Conservation (phyloP, 352 stramenopile species). For the Phytophthora chlamydospora region DNA sequence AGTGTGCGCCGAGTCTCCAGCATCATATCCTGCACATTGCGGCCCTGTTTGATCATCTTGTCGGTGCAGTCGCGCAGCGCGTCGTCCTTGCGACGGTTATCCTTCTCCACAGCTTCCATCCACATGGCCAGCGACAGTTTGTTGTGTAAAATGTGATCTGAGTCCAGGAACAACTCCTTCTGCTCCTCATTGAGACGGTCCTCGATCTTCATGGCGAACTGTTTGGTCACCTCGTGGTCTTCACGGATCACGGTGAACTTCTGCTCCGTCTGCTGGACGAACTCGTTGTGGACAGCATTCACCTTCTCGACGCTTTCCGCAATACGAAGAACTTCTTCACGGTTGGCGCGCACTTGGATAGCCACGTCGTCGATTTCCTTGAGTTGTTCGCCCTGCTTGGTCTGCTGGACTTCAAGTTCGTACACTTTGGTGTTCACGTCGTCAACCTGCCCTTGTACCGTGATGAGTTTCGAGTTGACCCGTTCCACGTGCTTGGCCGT, state of each 20-base stretch:
- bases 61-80: slow-evolving; percentile 81
- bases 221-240: slow-evolving; percentile 78
- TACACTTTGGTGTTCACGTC: slow-evolving; percentile 67
- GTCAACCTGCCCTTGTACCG: slow-evolving; percentile 76
- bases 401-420: slow-evolving; percentile 66
- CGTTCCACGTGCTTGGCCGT: slow-evolving; percentile 82
- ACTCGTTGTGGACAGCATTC: slow-evolving; percentile 47
- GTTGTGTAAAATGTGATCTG: slow-evolving; percentile 82
- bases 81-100: slow-evolving; percentile 74
- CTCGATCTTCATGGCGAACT: slow-evolving; percentile 86
- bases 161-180: slow-evolving; percentile 81
- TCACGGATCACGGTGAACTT: slow-evolving; percentile 58
- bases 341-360: slow-evolving; percentile 48
- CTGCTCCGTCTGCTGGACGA: slow-evolving; percentile 59
- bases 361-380: slow-evolving; percentile 79
- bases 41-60: slow-evolving; percentile 82
- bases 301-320: slow-evolving; percentile 55
- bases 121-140: slow-evolving; percentile 80
- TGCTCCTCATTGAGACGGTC: slow-evolving; percentile 84
- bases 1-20: slow-evolving; percentile 79
- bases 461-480: slow-evolving; percentile 79
- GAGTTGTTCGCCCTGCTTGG: slow-evolving; percentile 66
- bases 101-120: slow-evolving; percentile 78
- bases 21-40: slow-evolving; percentile 89
- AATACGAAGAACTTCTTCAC: slow-evolving; percentile 57